phyloP scores from a whole-genome alignment of 495 filamentous ascomycete species.

The Penicillium fimorum region DNA sequence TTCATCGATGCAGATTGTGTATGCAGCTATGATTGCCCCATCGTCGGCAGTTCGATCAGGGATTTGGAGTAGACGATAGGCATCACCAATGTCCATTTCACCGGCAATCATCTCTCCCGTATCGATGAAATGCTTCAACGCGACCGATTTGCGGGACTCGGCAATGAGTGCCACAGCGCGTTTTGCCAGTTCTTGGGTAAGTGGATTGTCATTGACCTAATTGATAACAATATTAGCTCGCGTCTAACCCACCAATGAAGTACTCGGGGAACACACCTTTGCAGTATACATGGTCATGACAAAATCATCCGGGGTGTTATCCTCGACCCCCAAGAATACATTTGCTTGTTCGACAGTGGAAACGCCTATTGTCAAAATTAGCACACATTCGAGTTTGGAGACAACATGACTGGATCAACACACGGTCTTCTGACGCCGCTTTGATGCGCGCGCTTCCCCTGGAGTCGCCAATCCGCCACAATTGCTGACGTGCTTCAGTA shows the following conservation, averaged over 20 bases:
- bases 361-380: constrained; percentile 41
- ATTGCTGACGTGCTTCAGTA: constrained; percentile 48
- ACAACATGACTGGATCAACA: constrained; percentile 9
- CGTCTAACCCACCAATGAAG: not conserved
- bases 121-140: constrained; percentile 53
- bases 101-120: constrained; percentile 51
- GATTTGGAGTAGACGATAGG: constrained; percentile 57
- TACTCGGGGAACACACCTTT: constrained; percentile 42
- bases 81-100: constrained; percentile 58
- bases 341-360: constrained; percentile 61
- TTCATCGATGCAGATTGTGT: constrained; percentile 50
- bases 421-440: constrained; percentile 55
- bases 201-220: constrained; percentile 47
- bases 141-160: constrained; percentile 51
- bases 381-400: not conserved
- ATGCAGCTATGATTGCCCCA: constrained; percentile 50
- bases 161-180: constrained; percentile 60
- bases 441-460: constrained; percentile 53
- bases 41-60: constrained; percentile 52
- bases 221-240: not conserved
- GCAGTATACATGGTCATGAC: constrained; percentile 56
- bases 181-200: constrained; percentile 46
- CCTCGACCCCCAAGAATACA: constrained; percentile 53
- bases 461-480: constrained; percentile 56
- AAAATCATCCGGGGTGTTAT: constrained; percentile 56